Conservation (phyloP, 2,329 filamentous ascomycete species). For the Hymenoscyphus repandus region DNA sequence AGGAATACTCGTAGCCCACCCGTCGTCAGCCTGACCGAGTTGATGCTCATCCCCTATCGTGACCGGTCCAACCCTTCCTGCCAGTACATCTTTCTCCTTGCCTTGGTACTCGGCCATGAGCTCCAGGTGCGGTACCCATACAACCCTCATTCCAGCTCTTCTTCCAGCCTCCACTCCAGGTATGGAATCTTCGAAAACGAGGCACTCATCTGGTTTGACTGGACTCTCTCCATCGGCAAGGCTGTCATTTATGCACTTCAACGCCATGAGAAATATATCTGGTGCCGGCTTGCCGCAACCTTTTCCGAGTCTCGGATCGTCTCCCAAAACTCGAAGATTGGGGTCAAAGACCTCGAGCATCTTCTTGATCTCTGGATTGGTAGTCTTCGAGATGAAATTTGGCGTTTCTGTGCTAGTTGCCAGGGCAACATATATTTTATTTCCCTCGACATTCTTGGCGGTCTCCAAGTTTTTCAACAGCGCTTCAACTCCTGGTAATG, state of each 20-base stretch:
- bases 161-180: conserved; percentile 86
- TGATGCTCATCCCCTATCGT: no score
- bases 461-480: conserved; percentile 55
- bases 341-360: conserved; percentile 62
- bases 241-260: conserved; percentile 77
- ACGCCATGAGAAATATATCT: conserved; percentile 86
- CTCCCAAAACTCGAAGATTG: conserved; percentile 72
- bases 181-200: conserved; percentile 94
- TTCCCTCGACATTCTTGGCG: conserved; percentile 14
- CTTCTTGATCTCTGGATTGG: conserved; percentile 51
- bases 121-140: conserved; percentile 84
- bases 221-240: conserved; percentile 56
- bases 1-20: no score
- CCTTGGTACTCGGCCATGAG: conserved; percentile 71
- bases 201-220: conserved; percentile 77
- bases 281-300: conserved; percentile 89
- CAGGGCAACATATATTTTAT: conserved; percentile 67
- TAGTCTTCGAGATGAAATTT: conserved; percentile 34
- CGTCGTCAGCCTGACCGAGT: no score
- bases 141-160: conserved; percentile 87
- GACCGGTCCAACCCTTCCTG: conserved; percentile 43
- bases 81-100: conserved; percentile 74
- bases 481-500: conserved; percentile 70
- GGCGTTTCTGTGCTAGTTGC: conserved; percentile 61
- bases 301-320: conserved; percentile 69